Evolutionary conservation across 345 rosid genomes (phyloP), one percentile per base, ranked within the genome.

Genomic region (Dipteronia dyeriana): DNA sequence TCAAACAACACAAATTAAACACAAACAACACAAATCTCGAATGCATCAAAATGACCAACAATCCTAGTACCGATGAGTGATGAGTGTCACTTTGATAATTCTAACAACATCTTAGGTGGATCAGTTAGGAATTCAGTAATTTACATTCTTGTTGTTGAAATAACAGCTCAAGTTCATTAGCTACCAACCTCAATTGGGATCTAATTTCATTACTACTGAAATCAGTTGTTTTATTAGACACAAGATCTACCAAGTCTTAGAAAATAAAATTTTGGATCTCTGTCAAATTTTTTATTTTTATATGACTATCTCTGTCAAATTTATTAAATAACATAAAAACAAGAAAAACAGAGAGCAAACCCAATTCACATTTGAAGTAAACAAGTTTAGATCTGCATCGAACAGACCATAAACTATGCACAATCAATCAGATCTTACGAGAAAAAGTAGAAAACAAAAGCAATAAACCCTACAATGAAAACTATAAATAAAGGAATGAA

Each of bases 361-460:
- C 34, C 68, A 61, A n/a, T 41, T 68, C 62, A 76, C 23, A 60
- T 25, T 5, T 26, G 23, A 71, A 4, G 9, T 17, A 53, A 78
- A 51, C 66, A 71, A 62, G 54, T 54, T 20, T 41, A 70, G 80
- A 78, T 71, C 76, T 63, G 56, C 56, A 70, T 20, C 31, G 19
- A 14, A 63, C 14, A 20, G 34, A 70, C 41, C 10, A 1, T 22
- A 62, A 53, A 51, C 45, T n/a, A 34, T 51, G 45, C 70, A 41
- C 25, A 20, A 13, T 20, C 68, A 31, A 57, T 25, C 38, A 45
- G 68, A 77, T 62, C 59, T 29, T 26, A 19, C 5, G n/a, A 34
- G 23, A 51, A 12, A 20, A 22, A 19, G 3, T n/a, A 53, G 11
- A 45, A 10, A 62, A 49, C 23, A 47, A 45, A 29, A 23, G 26